Percentiles rank a stretch among this genome's conserved stretches.
Conservation (phyloP, 2,329 filamentous ascomycete species). For the Colletotrichum filicis region DNA sequence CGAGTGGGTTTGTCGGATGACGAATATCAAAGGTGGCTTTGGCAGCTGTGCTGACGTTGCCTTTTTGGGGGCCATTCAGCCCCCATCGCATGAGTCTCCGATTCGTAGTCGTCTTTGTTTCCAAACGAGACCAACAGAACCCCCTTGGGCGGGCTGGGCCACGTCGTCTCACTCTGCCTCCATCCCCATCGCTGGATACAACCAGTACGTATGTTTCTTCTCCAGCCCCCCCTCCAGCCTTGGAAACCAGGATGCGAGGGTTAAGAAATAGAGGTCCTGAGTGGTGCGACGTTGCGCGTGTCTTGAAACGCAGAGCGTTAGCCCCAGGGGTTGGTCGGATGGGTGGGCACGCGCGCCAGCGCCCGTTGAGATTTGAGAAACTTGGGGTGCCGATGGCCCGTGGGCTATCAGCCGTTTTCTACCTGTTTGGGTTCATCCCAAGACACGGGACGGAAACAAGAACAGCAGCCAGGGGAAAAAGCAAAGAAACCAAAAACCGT, state of each 20-base stretch:
- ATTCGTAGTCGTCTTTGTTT: neutral
- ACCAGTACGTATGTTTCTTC: neutral
- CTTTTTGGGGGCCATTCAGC: neutral
- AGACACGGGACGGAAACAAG: neutral
- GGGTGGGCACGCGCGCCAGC: neutral
- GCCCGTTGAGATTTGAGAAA: neutral
- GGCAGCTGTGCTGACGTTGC: conserved; percentile 4
- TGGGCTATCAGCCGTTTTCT: neutral
- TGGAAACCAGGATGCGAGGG: neutral
- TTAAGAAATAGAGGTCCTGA: neutral
- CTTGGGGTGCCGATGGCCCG: too few relatives aligned
- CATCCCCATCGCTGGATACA: neutral
- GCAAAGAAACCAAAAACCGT: neutral
- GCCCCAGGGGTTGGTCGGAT: too few relatives aligned
- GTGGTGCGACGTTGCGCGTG: conserved; percentile 6
- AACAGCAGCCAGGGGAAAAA: neutral
- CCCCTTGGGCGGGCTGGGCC: neutral
- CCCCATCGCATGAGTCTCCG: neutral
- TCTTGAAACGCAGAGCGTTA: conserved; percentile 1
- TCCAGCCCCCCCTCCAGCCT: neutral
- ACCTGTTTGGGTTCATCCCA: neutral
- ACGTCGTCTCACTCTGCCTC: neutral
- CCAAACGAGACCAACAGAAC: neutral
- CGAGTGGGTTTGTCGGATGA: neutral
- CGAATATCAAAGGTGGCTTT: neutral